A percentile compares a stretch with the other conserved stretches of the same genome.
Evolutionary conservation across 2,329 filamentous ascomycete genomes (phyloP).

Genomic region (Hypoxylon sp.): DNA sequence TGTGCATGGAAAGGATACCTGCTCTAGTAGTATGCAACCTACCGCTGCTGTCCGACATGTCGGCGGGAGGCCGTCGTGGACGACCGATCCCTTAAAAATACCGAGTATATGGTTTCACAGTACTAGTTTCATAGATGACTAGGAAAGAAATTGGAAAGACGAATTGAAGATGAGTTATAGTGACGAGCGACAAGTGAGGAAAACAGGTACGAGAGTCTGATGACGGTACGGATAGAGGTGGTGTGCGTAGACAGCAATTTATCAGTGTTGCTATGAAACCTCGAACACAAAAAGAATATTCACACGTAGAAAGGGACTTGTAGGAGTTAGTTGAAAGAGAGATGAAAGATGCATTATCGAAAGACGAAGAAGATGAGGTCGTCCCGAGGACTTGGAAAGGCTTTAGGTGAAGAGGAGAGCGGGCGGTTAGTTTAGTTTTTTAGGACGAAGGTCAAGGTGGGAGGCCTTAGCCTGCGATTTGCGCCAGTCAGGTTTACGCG

Average conservation of each 20-base stretch:
- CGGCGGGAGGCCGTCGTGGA: slow-evolving; percentile 12
- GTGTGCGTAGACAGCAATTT: slow-evolving; percentile 5
- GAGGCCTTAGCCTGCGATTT: slow-evolving; percentile 27
- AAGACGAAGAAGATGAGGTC: slow-evolving; percentile 6
- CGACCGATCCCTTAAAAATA: slow-evolving; percentile 22
- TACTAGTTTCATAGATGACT: slow-evolving; percentile 21
- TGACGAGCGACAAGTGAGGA: slow-evolving; percentile 10
- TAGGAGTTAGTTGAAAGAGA: slow-evolving; percentile 17
- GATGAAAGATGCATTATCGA: slow-evolving; percentile 28
- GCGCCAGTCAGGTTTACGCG: slow-evolving; percentile 21
- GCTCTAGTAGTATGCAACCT: slow-evolving; percentile 9
- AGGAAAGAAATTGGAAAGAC: slow-evolving; percentile 8
- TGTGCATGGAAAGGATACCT: background rate
- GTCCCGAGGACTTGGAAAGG: slow-evolving; percentile 19
- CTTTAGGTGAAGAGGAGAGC: slow-evolving; percentile 17
- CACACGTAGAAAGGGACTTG: slow-evolving; percentile 11
- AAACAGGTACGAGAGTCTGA: slow-evolving; percentile 3
- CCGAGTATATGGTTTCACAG: slow-evolving; percentile 3
- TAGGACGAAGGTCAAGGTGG: slow-evolving; percentile 16
- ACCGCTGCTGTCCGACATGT: slow-evolving; percentile 33
- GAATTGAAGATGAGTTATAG: background rate
- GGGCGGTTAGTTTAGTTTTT: slow-evolving; percentile 30
- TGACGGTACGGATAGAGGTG: slow-evolving; percentile 17
- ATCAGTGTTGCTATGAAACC: slow-evolving; percentile 18
- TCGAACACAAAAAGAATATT: slow-evolving; percentile 16